A percentile compares a stretch with the other conserved stretches of the same genome.
phyloP scores from a whole-genome alignment of 345 rosid species.

The Anacardium occidentale region DNA sequence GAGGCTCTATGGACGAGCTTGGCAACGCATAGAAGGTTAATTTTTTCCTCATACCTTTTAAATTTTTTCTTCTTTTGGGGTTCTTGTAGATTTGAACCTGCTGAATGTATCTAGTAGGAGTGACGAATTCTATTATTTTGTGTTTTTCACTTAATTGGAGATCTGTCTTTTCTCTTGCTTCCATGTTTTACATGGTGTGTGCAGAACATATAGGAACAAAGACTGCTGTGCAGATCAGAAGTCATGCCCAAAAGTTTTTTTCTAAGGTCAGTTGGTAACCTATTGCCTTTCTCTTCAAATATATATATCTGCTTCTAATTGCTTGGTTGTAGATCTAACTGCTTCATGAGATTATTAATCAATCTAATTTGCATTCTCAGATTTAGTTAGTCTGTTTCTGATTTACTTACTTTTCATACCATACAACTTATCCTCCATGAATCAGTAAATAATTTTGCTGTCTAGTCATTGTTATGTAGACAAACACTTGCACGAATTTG shows the following conservation, averaged over 20 bases:
- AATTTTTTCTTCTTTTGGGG: neutral
- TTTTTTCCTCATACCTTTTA: constrained; percentile 14
- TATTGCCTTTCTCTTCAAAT: constrained; percentile 24
- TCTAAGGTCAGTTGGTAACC: constrained; percentile 59
- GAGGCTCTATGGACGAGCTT: constrained; percentile 93
- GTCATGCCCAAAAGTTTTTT: constrained; percentile 97
- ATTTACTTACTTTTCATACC: neutral
- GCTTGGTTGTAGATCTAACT: constrained; percentile 1
- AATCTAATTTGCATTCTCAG: neutral
- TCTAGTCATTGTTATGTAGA: neutral
- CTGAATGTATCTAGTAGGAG: constrained; percentile 17
- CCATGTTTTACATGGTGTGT: constrained; percentile 29
- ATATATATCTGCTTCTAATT: constrained; percentile 17
- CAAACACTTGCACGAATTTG: neutral
- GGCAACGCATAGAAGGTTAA: constrained; percentile 97
- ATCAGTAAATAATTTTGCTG: neutral
- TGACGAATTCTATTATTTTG: constrained; percentile 22
- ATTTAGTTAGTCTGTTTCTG: neutral
- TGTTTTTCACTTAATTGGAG: constrained; percentile 44
- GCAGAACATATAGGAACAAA: constrained; percentile 98
- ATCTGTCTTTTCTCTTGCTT: constrained; percentile 31
- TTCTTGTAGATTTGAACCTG: neutral
- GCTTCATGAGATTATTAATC: constrained; percentile 3
- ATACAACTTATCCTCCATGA: neutral
- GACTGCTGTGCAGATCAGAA: constrained; percentile 96